Conservation (phyloP, 1,284 basidiomycete genomes). For the Trichosporon faecale region DNA sequence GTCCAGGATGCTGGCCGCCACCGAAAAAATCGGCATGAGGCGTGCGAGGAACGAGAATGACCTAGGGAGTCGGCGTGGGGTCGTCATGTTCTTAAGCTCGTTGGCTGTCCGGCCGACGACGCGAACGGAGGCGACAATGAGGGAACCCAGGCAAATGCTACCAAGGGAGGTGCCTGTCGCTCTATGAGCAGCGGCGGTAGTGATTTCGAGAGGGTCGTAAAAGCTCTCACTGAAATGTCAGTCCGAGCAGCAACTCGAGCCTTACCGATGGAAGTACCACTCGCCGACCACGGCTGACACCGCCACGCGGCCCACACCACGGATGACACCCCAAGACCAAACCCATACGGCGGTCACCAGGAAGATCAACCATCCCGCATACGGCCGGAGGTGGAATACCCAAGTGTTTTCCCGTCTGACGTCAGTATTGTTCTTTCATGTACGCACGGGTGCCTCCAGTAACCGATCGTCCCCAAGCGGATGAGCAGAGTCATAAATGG, state of each 20-base stretch:
- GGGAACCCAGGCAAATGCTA: conserved; percentile 68
- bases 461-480: conserved; percentile 71
- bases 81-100: conserved; percentile 39
- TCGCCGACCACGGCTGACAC: conserved; percentile 80
- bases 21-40: conserved; percentile 50
- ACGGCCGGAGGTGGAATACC: conserved; percentile 72
- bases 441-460: conserved; percentile 54
- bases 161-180: conserved; percentile 78
- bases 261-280: conserved; percentile 86
- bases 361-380: conserved; percentile 77
- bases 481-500: conserved; percentile 84
- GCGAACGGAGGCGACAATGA: conserved; percentile 69
- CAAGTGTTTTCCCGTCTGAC: conserved; percentile 48
- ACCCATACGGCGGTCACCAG: conserved; percentile 70
- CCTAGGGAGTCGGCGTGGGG: conserved; percentile 39
- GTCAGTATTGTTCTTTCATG: background rate
- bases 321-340: conserved; percentile 85
- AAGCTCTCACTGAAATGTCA: conserved; percentile 47
- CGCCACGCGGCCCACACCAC: conserved; percentile 73
- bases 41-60: conserved; percentile 53
- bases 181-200: conserved; percentile 72
- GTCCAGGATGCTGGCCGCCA: conserved; percentile 62
- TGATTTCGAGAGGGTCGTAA: conserved; percentile 58
- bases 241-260: conserved; percentile 7
- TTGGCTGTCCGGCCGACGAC: conserved; percentile 43